phyloP scores from a whole-genome alignment of 2,329 filamentous ascomycete species.

The Trichoderma asperellum region DNA sequence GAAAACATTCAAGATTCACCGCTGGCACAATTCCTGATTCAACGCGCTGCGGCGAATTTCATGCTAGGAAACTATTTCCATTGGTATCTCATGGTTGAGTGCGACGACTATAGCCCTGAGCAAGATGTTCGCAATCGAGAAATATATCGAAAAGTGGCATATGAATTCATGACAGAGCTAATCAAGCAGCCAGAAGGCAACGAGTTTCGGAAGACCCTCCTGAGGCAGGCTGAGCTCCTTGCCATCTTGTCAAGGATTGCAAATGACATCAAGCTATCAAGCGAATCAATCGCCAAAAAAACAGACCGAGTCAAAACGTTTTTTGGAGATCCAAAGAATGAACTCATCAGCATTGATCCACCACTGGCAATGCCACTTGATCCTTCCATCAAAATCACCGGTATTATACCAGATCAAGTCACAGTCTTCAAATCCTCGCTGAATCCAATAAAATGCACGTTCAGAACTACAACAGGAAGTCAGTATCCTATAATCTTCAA shows the following conservation, averaged over 20 bases:
- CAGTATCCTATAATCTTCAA: slow-evolving; percentile 97
- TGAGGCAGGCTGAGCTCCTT: slow-evolving; percentile 87
- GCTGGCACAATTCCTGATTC: slow-evolving; percentile 85
- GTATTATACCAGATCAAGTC: slow-evolving; percentile 81
- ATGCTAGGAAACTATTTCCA: slow-evolving; percentile 92
- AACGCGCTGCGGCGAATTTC: slow-evolving; percentile 84
- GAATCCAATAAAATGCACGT: slow-evolving; percentile 87
- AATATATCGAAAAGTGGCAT: slow-evolving; percentile 90
- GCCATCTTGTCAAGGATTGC: slow-evolving; percentile 86
- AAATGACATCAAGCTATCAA: slow-evolving; percentile 80
- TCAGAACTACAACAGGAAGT: slow-evolving; percentile 75
- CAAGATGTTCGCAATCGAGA: slow-evolving; percentile 76
- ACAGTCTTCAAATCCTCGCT: slow-evolving; percentile 95
- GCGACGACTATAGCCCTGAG: slow-evolving; percentile 79
- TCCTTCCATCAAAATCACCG: slow-evolving; percentile 76
- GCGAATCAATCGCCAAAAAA: slow-evolving; percentile 77
- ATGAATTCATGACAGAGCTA: slow-evolving; percentile 91
- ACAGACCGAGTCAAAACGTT: slow-evolving; percentile 83
- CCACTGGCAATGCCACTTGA: slow-evolving; percentile 88
- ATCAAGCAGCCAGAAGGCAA: slow-evolving; percentile 71
- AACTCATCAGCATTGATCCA: slow-evolving; percentile 79
- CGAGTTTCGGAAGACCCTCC: slow-evolving; percentile 73
- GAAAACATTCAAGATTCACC: slow-evolving; percentile 76
- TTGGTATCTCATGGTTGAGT: slow-evolving; percentile 99
- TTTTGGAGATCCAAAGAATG: slow-evolving; percentile 86